Base-by-base conservation (phyloP, 768 basidiomycete genomes). In the Lactifluus volemus region DNA sequence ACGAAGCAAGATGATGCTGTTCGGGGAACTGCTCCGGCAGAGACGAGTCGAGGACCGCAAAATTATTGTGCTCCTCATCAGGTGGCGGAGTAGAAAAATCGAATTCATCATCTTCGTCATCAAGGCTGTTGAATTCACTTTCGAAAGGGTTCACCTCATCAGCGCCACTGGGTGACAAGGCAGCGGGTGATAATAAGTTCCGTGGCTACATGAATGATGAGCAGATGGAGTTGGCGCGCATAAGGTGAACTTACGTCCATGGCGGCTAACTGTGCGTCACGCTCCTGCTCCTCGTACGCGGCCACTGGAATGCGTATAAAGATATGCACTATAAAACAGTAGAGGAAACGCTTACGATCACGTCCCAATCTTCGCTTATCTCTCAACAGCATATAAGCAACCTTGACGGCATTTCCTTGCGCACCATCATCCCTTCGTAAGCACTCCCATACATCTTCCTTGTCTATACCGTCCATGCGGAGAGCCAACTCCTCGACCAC, bases 361-460 rank as follows among this genome's bases (percentile, higher is more conserved):
- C 88, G 83, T 6, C 92, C 85, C 55, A 89, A 79, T 42, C 93
- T 77, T 66, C 85, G 79, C 75, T 94, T 94, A 69, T 99, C 96
- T 59, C 92, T 79, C 49, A 97, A 77, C 4, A 99, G 78, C 83
- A 94, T 85, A 73, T 98, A 99, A 0, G 96, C 94, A 7, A 99
- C 94, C 74, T 97, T 95, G 70, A 98, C 88, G 56, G 92, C 86
- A 70, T 98, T 97, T 42, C 94, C 91, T 62, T 87, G 85, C 45
- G 83, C 79, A 0, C 90, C 93, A 64, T 95, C 92, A 55, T 94
- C 87, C 66, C 84, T 76, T 61, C 88, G 81, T 63, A 98, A 73
- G 69, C 86, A 87, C 50, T 88, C 85, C 91, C 90, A 92, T 4
- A 98, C 83, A 64, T 94, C 92, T 2, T 92, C 88, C 72, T 84